Evolutionary conservation across 2,329 filamentous ascomycete genomes (phyloP).

Genomic region (Pseudopithomyces chartarum): DNA sequence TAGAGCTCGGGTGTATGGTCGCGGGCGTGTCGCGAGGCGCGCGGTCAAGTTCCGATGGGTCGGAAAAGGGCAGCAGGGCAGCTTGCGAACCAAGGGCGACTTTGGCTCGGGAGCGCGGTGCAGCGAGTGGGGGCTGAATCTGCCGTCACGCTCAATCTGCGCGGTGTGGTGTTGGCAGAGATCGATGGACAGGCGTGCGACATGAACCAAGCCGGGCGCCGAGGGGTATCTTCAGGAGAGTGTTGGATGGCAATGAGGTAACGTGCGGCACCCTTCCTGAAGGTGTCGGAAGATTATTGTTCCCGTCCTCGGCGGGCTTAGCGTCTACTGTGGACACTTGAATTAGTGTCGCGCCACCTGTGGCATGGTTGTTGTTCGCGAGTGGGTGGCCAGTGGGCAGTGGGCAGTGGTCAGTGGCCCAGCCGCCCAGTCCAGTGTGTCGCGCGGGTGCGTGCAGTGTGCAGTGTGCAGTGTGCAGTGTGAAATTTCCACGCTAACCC

Average conservation of each 20-base stretch:
- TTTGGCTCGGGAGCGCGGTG: conserved; percentile 17
- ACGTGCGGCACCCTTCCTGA: not conserved
- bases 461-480: too few species aligned
- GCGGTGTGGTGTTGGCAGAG: not conserved
- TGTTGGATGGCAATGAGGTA: conserved; percentile 5
- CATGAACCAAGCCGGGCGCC: not conserved
- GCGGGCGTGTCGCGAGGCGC: conserved; percentile 13
- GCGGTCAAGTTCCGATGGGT: conserved; percentile 17
- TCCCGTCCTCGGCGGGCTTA: too few species aligned
- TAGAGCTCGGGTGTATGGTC: conserved; percentile 15
- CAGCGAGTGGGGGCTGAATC: not conserved
- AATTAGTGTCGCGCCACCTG: too few species aligned
- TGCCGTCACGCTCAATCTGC: not conserved
- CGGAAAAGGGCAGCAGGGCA: conserved; percentile 20
- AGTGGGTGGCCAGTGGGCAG: too few species aligned
- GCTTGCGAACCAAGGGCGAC: conserved; percentile 16
- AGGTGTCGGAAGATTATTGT: not conserved
- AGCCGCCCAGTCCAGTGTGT: too few species aligned
- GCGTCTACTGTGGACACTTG: too few species aligned
- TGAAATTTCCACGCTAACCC: too few species aligned
- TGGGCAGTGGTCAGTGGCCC: too few species aligned
- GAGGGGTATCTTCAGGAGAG: conserved; percentile 1
- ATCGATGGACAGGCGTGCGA: not conserved
- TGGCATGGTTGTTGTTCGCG: too few species aligned
- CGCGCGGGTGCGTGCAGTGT: too few species aligned